Conservation (phyloP, 129 eudicot genomes). For the Tagetes erecta region DNA sequence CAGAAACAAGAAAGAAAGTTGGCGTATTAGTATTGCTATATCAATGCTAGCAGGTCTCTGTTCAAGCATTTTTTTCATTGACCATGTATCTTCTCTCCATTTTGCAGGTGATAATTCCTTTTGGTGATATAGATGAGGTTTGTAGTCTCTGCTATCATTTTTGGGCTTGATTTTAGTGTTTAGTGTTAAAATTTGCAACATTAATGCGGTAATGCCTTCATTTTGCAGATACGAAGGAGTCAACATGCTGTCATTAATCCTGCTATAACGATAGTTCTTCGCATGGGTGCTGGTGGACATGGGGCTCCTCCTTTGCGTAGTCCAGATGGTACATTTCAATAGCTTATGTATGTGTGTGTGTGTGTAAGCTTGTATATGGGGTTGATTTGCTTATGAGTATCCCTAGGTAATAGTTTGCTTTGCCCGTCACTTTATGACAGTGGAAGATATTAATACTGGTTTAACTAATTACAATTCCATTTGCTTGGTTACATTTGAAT, state of each 20-base stretch:
- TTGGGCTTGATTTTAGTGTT: not conserved
- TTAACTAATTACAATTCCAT: no score
- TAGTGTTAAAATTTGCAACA: not conserved
- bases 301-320: slow-evolving; percentile 98
- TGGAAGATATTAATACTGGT: no score
- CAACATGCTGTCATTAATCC: slow-evolving; percentile 98
- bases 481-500: no score
- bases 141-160: slow-evolving; percentile 5
- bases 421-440: no score
- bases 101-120: slow-evolving; percentile 79
- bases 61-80: slow-evolving; percentile 11
- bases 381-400: no score
- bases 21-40: slow-evolving; percentile 3
- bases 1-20: not conserved
- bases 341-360: not conserved
- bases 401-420: no score
- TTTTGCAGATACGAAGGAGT: slow-evolving; percentile 80
- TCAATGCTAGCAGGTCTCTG: slow-evolving; percentile 3
- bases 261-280: slow-evolving; percentile 85
- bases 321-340: slow-evolving; percentile 80
- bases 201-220: slow-evolving; percentile 24
- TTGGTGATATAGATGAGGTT: slow-evolving; percentile 98
- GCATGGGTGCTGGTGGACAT: slow-evolving; percentile 96
- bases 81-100: slow-evolving; percentile 23
- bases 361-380: no score